Percentiles rank a stretch among this genome's conserved stretches.
Evolutionary conservation across 2,329 filamentous ascomycete genomes (phyloP).

Genomic region (Metarhizium sp.): DNA sequence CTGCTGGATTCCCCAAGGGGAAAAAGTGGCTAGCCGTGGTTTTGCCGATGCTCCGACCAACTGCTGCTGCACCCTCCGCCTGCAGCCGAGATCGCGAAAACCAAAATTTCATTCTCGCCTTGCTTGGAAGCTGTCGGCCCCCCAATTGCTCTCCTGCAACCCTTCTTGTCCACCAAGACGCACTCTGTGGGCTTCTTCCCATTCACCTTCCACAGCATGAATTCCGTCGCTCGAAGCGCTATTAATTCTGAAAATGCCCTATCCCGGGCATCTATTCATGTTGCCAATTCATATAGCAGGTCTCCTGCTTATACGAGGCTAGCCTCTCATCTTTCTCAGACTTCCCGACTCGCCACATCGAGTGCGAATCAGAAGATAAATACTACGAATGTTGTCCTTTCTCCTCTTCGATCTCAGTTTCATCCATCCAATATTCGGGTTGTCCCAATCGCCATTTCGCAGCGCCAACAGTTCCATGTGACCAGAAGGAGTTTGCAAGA

Average conservation of each 20-base stretch:
- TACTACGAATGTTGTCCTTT: slow-evolving; percentile 19
- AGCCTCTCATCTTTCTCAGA: slow-evolving; percentile 26
- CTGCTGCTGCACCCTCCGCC: slow-evolving; percentile 12
- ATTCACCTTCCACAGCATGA: slow-evolving; percentile 30
- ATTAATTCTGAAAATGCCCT: slow-evolving; percentile 31
- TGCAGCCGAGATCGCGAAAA: slow-evolving; percentile 26
- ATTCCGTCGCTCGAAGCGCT: slow-evolving; percentile 34
- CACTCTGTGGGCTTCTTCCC: slow-evolving; percentile 17
- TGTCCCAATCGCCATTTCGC: slow-evolving; percentile 20
- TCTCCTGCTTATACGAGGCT: slow-evolving; percentile 40
- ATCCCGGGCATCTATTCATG: slow-evolving; percentile 29
- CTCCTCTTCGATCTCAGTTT: slow-evolving; percentile 37
- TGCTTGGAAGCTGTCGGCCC: slow-evolving; percentile 15
- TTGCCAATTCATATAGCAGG: slow-evolving; percentile 28
- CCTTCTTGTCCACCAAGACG: slow-evolving; percentile 16
- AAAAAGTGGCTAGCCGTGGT: slow-evolving; percentile 19
- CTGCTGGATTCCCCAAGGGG: background rate
- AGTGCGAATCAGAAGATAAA: slow-evolving; percentile 16
- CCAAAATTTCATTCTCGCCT: slow-evolving; percentile 30
- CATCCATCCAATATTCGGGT: slow-evolving; percentile 23
- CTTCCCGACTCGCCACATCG: slow-evolving; percentile 16
- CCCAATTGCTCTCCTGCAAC: slow-evolving; percentile 14
- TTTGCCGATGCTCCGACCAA: slow-evolving; percentile 24
- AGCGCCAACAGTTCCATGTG: slow-evolving; percentile 24
- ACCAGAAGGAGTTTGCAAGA: slow-evolving; percentile 20